phyloP scores from a whole-genome alignment of 805 yeast species.

The Peterozyma toletana region DNA sequence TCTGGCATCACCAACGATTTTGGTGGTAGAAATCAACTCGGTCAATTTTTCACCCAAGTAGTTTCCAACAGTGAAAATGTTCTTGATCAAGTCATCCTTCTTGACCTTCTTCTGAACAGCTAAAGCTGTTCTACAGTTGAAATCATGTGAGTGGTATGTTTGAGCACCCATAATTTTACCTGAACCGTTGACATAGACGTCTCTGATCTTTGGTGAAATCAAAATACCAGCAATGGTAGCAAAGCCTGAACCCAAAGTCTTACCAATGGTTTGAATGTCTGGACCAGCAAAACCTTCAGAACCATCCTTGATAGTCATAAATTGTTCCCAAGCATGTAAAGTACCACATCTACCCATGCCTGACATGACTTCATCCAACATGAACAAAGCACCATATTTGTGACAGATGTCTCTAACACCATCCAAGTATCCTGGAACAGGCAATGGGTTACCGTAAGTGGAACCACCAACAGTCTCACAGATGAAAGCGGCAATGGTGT shows the following conservation, averaged over 20 bases:
- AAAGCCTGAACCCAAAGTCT: conserved; percentile 43
- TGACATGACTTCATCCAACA: conserved; percentile 50
- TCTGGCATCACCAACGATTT: conserved; percentile 42
- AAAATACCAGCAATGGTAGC: conserved; percentile 43
- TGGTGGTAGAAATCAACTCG: conserved; percentile 19
- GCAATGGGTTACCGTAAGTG: conserved; percentile 35
- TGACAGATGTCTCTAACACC: conserved; percentile 38
- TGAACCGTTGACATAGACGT: conserved; percentile 31
- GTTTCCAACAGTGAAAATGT: conserved; percentile 34
- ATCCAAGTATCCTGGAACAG: conserved; percentile 37
- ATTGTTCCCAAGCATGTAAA: conserved; percentile 40
- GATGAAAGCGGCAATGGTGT: conserved; percentile 32
- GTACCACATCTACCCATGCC: conserved; percentile 47
- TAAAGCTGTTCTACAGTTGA: conserved; percentile 37
- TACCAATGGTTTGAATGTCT: conserved; percentile 43
- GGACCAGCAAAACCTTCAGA: conserved; percentile 27
- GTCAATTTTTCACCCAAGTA: conserved; percentile 30
- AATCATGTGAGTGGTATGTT: conserved; percentile 42
- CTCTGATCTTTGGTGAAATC: conserved; percentile 31
- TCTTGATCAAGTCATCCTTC: conserved; percentile 26
- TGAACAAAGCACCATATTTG: conserved; percentile 40
- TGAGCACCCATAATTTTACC: conserved; percentile 38
- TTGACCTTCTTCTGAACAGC: conserved; percentile 39
- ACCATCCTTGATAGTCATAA: conserved; percentile 15
- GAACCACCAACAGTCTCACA: conserved; percentile 41